Percentiles rank a stretch among this genome's conserved stretches.
Evolutionary conservation across 2,329 filamentous ascomycete species (phyloP).

Genomic region (Hymenotorrendiella dingleyae): DNA sequence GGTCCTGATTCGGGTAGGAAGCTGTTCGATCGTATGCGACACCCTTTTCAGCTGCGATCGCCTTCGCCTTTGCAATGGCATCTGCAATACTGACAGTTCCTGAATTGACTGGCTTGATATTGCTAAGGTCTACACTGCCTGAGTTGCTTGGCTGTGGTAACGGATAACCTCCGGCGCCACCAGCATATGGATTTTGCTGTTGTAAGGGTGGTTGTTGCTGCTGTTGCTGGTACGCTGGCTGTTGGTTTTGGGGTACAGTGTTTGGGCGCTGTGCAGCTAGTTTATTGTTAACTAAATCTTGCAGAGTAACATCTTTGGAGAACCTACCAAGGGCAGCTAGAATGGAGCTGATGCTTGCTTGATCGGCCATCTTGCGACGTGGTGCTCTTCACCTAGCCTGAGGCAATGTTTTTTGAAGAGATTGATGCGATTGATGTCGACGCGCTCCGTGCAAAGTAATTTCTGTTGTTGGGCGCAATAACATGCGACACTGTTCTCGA

Average conservation of each 20-base stretch:
- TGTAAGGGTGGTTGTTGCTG: slow-evolving; percentile 38
- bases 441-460: background rate
- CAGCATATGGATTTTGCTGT: slow-evolving; percentile 37
- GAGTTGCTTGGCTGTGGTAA: slow-evolving; percentile 56
- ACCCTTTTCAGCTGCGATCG: slow-evolving; percentile 74
- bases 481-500: too few relatives aligned
- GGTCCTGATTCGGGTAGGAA: slow-evolving; percentile 34
- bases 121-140: slow-evolving; percentile 73
- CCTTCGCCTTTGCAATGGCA: slow-evolving; percentile 77
- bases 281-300: slow-evolving; percentile 12
- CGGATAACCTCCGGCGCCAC: slow-evolving; percentile 33
- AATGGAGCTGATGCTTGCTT: slow-evolving; percentile 44
- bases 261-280: slow-evolving; percentile 44
- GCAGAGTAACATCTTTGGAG: background rate
- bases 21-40: slow-evolving; percentile 55
- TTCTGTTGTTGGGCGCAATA: too few relatives aligned
- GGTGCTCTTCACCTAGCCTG: background rate
- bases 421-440: too few relatives aligned
- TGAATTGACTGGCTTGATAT: slow-evolving; percentile 71
- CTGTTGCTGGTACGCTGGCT: slow-evolving; percentile 18
- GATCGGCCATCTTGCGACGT: slow-evolving; percentile 36
- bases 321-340: slow-evolving; percentile 43
- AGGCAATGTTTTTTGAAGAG: background rate
- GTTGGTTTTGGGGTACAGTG: slow-evolving; percentile 39
- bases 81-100: slow-evolving; percentile 80